Conservation (phyloP, 1,284 basidiomycete genomes). For the Apiotrichum siamense region DNA sequence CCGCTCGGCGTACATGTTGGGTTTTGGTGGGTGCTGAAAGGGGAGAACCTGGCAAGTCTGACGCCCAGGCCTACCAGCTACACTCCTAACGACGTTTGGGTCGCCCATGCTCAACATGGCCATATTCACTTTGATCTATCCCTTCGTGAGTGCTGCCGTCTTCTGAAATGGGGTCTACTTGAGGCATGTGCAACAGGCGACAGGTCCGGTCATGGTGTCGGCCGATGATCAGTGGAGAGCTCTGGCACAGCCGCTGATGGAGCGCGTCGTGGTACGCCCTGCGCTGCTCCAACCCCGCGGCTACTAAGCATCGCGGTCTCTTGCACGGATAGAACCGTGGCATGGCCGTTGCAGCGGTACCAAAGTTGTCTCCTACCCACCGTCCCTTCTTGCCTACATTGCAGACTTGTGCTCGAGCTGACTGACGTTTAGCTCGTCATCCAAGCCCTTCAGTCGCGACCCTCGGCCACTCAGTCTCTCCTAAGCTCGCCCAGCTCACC, state of each 20-base stretch:
- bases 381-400: no score
- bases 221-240: no score
- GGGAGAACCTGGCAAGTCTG: neutral
- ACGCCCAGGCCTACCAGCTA: conserved; percentile 35
- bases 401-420: no score
- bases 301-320: no score
- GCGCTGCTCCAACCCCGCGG: no score
- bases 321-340: no score
- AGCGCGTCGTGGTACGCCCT: no score
- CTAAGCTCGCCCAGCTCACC: conserved; percentile 11
- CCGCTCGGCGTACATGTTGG: conserved; percentile 40
- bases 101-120: conserved; percentile 45
- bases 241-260: neutral
- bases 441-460: conserved; percentile 42
- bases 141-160: conserved; percentile 30
- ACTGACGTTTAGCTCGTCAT: conserved; percentile 35
- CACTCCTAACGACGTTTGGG: conserved; percentile 41
- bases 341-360: no score
- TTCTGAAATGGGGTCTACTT: neutral
- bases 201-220: no score
- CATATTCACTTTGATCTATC: conserved; percentile 46
- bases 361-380: no score
- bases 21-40: conserved; percentile 36
- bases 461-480: conserved; percentile 19
- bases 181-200: no score